Evolutionary conservation across 2,329 filamentous ascomycete genomes (phyloP).

Genomic region (Penicillium sp.): DNA sequence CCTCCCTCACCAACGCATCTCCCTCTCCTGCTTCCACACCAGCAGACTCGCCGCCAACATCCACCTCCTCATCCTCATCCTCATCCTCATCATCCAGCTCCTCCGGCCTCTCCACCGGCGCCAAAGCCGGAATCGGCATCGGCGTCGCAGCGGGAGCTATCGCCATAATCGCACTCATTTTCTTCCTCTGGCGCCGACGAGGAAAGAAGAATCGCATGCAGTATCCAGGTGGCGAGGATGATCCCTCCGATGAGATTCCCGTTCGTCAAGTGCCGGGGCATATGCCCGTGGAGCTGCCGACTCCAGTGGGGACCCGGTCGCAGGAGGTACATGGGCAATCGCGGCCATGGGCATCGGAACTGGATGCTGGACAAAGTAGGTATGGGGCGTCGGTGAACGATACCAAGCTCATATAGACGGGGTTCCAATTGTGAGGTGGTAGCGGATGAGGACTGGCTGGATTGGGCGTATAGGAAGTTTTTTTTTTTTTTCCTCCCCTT

Average conservation of each 20-base stretch:
- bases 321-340: neutral
- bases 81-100: neutral
- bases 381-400: neutral
- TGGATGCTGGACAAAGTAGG: neutral
- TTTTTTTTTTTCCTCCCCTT: too few relatives aligned
- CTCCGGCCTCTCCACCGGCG: neutral
- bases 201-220: neutral
- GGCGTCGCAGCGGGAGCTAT: neutral
- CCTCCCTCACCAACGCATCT: too few relatives aligned
- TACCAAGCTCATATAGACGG: too few relatives aligned
- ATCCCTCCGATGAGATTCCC: neutral
- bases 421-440: too few relatives aligned
- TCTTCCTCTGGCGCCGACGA: neutral
- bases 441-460: too few relatives aligned
- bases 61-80: neutral
- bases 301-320: neutral
- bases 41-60: too few relatives aligned
- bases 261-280: neutral
- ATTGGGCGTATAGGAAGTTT: too few relatives aligned
- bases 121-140: slow-evolving; percentile 1
- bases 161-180: neutral
- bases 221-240: neutral
- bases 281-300: neutral
- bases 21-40: neutral
- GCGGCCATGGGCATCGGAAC: neutral